Evolutionary conservation across 2,329 filamentous ascomycete species (phyloP), one percentile per base, ranked within the genome.

Genomic region (Aspergillus quadrilineatus): DNA sequence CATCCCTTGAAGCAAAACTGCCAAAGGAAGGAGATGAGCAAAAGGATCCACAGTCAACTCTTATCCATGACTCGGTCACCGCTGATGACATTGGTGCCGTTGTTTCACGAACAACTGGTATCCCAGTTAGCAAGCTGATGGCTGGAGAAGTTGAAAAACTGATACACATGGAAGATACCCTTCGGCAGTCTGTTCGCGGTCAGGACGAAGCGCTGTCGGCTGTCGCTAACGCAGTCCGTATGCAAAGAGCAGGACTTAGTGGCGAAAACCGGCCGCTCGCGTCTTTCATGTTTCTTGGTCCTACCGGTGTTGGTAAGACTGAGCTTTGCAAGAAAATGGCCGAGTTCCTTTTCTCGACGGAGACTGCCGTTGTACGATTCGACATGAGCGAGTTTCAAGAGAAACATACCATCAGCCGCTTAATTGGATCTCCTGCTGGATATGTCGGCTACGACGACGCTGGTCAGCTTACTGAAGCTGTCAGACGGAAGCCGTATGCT

Each of bases 361-460:
- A 96, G 66, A 86, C 86, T 29, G 93, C 94, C 2, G 91, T 99
- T 28, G 85, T 97, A 34, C 85, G 94, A 34, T 97, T 97, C 73
- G 94, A 97, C 74, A 97, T 97, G 94, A 90, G 87, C 66, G 94
- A 99, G 70, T 97, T 97, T 72, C 92, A 96, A 70, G 94, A 97
- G 71, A 96, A 96, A 74, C 93, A 97, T 70, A 97, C 94, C 3
- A 89, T 97, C 55, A 96, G 90, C 29, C 85, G 93, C 15, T 83
- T 97, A 32, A 97, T 97, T 63, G 94, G 94, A 44, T 89, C 89
- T 3, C 94, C 94, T 0, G 93, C 94, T 5, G 93, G 93, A 22
- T 97, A 97, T 69, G 89, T 97, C 28, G 94, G 94, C 8, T 97
- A 97, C 69, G 94, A 99, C 46, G 94, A 97, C 69, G 92, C 93